Evolutionary conservation across 768 basidiomycete species (phyloP).

Genomic region (Suillus lakei): DNA sequence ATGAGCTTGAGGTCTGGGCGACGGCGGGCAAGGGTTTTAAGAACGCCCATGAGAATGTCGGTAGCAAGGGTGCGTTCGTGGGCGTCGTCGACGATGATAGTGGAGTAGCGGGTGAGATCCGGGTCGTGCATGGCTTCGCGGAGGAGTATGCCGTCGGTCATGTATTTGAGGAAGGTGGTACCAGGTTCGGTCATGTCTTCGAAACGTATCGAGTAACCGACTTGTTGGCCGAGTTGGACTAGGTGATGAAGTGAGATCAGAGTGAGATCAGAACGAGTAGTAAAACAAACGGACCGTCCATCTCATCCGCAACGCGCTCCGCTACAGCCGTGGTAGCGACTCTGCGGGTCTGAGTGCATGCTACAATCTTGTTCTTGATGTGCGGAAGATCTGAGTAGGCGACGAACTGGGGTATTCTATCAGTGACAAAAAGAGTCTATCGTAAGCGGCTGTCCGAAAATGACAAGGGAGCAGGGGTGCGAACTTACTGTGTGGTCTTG

Average conservation of each 20-base stretch:
- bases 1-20: conserved; percentile 94
- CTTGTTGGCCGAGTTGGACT: conserved; percentile 93
- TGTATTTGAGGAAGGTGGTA: conserved; percentile 97
- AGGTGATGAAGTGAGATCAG: conserved; percentile 10
- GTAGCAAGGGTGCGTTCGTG: conserved; percentile 98
- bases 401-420: conserved; percentile 95
- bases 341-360: conserved; percentile 95
- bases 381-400: conserved; percentile 93
- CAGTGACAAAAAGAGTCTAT: conserved; percentile 34
- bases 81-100: conserved; percentile 98
- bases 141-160: conserved; percentile 99
- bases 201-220: conserved; percentile 98
- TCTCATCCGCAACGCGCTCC: conserved; percentile 97
- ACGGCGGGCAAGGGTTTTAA: conserved; percentile 82
- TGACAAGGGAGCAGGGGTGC: conserved; percentile 22
- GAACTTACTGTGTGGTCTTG: conserved; percentile 90
- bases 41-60: conserved; percentile 97
- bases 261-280: not conserved
- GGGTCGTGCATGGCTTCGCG: conserved; percentile 99
- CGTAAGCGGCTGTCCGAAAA: conserved; percentile 24
- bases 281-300: conserved; percentile 77
- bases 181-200: conserved; percentile 85
- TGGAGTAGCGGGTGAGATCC: conserved; percentile 86
- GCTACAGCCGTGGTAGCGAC: conserved; percentile 99
- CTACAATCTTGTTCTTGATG: conserved; percentile 86